These are phyloP conservation scores for Cladosporium phlei DNA, from an alignment of 2,329 filamentous ascomycete species.

Conservation along the genomic window DNA sequence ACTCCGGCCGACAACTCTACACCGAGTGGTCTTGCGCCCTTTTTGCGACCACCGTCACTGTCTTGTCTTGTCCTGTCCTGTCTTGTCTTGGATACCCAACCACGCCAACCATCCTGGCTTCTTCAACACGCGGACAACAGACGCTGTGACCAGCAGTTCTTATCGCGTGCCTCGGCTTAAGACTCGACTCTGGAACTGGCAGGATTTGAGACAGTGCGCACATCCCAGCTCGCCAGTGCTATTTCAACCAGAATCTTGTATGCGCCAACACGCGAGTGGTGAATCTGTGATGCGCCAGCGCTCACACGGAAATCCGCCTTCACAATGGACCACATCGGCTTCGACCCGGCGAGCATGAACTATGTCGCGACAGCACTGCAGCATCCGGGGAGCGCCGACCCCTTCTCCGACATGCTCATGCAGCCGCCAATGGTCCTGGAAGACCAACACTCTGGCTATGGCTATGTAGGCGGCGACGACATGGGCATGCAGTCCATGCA, in stretches of 20 bases:
- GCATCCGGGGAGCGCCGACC: constrained; percentile 45
- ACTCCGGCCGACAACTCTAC: not conserved
- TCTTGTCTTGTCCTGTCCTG: no score
- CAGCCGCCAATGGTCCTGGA: constrained; percentile 48
- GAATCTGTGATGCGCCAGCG: constrained; percentile 4
- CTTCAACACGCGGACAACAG: not conserved
- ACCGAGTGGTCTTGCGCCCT: no score
- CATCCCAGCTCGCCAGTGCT: constrained; percentile 5
- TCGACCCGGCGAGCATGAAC: constrained; percentile 40
- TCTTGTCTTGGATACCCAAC: no score
- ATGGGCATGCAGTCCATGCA: constrained; percentile 8
- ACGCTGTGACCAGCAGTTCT: constrained; percentile 8
- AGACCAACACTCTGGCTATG: constrained; percentile 54
- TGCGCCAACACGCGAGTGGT: constrained; percentile 2
- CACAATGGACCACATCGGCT: constrained; percentile 12
- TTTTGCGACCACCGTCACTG: no score
- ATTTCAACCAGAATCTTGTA: not conserved
- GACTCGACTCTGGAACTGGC: not conserved
- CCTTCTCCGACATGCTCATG: constrained; percentile 33
- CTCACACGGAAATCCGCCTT: not conserved
- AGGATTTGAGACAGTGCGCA: constrained; percentile 12
- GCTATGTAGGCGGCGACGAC: constrained; percentile 44
- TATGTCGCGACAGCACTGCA: constrained; percentile 54
- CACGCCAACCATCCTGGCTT: no score
- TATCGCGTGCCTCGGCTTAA: constrained; percentile 13